Evolutionary conservation across 2,329 filamentous ascomycete species (phyloP).

Genomic region (Corinectria fuckeliana): DNA sequence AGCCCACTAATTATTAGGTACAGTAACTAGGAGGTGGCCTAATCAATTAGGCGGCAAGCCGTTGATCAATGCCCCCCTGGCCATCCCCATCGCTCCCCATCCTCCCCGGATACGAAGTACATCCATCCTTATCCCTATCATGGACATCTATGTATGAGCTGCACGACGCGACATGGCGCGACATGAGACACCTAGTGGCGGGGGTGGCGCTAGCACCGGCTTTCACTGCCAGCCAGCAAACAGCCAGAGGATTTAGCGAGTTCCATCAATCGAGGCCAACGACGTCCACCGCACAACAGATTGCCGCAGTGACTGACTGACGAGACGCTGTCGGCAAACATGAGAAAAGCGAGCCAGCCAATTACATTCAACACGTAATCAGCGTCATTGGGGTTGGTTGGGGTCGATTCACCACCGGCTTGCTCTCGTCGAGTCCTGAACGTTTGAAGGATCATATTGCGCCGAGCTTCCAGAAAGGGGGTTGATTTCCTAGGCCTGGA

Average conservation of each 20-base stretch:
- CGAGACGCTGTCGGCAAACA: no score
- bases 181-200: background rate
- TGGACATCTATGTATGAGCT: no score
- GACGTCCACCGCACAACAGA: no score
- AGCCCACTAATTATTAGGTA: no score
- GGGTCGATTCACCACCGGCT: no score
- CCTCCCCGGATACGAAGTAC: background rate
- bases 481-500: background rate
- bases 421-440: no score
- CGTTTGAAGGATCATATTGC: background rate
- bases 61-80: background rate
- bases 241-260: background rate
- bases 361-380: no score
- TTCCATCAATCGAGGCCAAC: no score
- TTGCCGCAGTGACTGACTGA: no score
- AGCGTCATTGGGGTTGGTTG: background rate
- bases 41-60: background rate
- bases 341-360: no score
- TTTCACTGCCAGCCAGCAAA: background rate
- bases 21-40: no score
- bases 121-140: background rate
- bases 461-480: background rate
- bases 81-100: no score
- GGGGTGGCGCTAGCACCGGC: background rate
- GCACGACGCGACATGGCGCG: background rate